A percentile compares a stretch with the other conserved stretches of the same genome.
These are phyloP conservation scores for Psilocybe azurescens DNA, from an alignment of 768 basidiomycete species.

Conservation along the genomic window DNA sequence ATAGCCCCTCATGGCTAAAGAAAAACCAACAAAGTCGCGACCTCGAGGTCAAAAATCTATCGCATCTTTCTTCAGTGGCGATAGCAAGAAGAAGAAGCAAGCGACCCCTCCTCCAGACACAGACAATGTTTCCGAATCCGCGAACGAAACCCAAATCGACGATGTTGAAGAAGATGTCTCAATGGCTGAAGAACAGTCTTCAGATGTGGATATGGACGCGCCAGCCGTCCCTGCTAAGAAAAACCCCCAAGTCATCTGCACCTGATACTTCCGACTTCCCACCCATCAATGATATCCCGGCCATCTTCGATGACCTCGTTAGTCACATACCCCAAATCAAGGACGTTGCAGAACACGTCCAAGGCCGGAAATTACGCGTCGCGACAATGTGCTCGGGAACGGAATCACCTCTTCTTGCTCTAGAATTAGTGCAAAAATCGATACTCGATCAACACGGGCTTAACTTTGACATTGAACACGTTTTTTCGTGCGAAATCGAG, in stretches of 20 bases:
- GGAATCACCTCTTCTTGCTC: constrained; percentile 90
- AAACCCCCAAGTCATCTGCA: constrained; percentile 43
- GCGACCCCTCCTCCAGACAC: constrained; percentile 27
- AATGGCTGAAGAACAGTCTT: constrained; percentile 32
- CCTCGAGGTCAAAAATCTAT: constrained; percentile 58
- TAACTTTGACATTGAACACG: constrained; percentile 81
- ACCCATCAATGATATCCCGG: constrained; percentile 72
- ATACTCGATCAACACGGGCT: constrained; percentile 71
- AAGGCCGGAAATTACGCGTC: constrained; percentile 86
- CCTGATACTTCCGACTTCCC: constrained; percentile 73
- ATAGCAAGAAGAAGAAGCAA: constrained; percentile 28
- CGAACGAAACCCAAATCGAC: constrained; percentile 28
- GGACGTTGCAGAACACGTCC: constrained; percentile 65
- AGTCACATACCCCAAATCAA: constrained; percentile 68
- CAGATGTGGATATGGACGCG: constrained; percentile 41
- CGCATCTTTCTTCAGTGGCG: constrained; percentile 56
- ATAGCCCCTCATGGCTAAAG: constrained; percentile 50
- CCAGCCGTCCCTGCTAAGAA: constrained; percentile 33
- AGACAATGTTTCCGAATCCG: constrained; percentile 29
- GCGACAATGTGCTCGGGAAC: constrained; percentile 99
- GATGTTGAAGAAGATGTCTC: constrained; percentile 29
- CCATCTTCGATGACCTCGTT: constrained; percentile 81
- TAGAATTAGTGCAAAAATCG: constrained; percentile 81
- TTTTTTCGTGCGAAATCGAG: constrained; percentile 97
- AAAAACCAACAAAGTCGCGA: constrained; percentile 40